phyloP scores from a whole-genome alignment of 2,329 filamentous ascomycete genomes.

The Exophiala xenobiotica region DNA sequence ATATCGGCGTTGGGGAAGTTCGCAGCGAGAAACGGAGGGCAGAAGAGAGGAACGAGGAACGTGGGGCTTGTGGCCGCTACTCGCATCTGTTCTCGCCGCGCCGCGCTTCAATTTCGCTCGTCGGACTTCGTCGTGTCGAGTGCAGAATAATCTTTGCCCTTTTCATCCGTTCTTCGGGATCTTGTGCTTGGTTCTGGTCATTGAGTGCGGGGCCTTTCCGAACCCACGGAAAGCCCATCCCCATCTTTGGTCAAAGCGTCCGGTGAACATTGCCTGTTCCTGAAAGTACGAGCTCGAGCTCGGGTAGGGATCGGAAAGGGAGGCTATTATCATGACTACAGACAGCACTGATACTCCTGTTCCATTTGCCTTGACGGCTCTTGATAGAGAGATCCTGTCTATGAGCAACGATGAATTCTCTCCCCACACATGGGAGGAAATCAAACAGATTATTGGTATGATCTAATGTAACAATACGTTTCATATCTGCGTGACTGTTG shows the following conservation, averaged over 20 bases:
- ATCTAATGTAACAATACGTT: slow-evolving; percentile 5
- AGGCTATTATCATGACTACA: slow-evolving; percentile 8
- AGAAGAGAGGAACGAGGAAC: not conserved
- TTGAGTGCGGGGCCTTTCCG: slow-evolving; percentile 19
- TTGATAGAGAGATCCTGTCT: slow-evolving; percentile 50
- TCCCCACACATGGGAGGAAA: slow-evolving; percentile 52
- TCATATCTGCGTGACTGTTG: slow-evolving; percentile 10
- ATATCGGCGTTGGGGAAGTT: slow-evolving; percentile 14
- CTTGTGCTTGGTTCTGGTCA: slow-evolving; percentile 9
- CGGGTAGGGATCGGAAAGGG: too few species aligned
- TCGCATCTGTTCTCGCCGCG: not conserved
- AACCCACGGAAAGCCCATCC: not conserved
- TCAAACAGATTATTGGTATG: slow-evolving; percentile 54
- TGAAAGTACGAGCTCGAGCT: too few species aligned
- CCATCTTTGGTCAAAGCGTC: slow-evolving; percentile 1
- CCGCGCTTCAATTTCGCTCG: not conserved
- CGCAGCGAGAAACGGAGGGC: not conserved
- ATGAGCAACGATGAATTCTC: slow-evolving; percentile 55
- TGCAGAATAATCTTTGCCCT: not conserved
- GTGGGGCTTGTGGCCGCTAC: slow-evolving; percentile 5
- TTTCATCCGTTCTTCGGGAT: not conserved
- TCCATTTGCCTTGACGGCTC: slow-evolving; percentile 49
- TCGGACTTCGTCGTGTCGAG: not conserved
- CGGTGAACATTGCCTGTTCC: slow-evolving; percentile 7
- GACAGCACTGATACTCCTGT: slow-evolving; percentile 5